Evolutionary conservation across 805 yeast species (phyloP), one percentile per base, ranked within the genome.

Genomic region (Metschnikowia peoriensis): DNA sequence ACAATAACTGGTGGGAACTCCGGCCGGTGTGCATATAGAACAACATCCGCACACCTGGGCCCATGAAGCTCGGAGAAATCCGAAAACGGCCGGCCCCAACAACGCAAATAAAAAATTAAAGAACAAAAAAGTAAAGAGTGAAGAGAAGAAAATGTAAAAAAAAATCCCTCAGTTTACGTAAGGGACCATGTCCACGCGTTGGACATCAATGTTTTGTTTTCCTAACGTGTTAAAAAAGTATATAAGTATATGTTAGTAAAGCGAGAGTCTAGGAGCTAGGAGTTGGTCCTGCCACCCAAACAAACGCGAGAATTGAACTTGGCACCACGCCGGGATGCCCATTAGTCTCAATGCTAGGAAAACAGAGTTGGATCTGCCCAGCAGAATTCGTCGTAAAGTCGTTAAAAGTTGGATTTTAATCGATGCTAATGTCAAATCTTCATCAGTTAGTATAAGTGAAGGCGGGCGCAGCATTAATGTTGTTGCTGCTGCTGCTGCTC

Each of bases 331-430:
- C 54, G 56, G 54, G 37, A 34, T 49, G 51, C 51, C 55, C 59
- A 56, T 56, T 53, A 54, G 59, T 52, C 59, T 44, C 47, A 38
- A 28, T 49, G 59, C 59, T 56, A 50, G 58, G 57, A 54, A 54
- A 51, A 50, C 60, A 48, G 64, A 61, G 63, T 61, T 61, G 63
- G 63, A 61, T 61, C 63, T 44, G 58, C 57, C 55, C 54, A 54
- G 58, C 55, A 49, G 58, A 52, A 44, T 47, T 46, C 44, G 59
- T 56, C 59, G 56, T 57, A 49, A 55, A 60, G 65, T 63, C 67
- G 65, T 64, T 63, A 65, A 68, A 70, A 70, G 75, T 70, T 71
- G 75, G 75, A 70, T 66, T 66, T 66, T 65, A 66, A 65, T 56
- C 65, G 65, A 59, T 54, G 59, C 61, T 55, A 48, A 51, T 52